Evolutionary conservation across 495 filamentous ascomycete species (phyloP).

Genomic region (Talaromyces nanjingensis): DNA sequence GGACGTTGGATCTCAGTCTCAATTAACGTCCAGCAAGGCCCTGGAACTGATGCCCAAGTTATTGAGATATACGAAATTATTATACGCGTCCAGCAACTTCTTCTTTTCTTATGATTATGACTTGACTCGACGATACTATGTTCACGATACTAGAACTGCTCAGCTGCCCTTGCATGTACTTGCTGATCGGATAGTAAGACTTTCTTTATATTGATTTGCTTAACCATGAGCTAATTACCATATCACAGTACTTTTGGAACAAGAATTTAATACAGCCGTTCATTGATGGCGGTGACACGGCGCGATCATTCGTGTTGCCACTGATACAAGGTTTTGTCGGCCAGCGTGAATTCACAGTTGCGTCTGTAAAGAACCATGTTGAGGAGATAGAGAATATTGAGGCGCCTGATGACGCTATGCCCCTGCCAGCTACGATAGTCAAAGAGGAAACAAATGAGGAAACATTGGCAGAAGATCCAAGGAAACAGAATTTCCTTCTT

Average conservation of each 20-base stretch:
- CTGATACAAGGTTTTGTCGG: constrained; percentile 94
- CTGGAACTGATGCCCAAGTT: constrained; percentile 71
- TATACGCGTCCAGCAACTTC: constrained; percentile 78
- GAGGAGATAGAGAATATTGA: constrained; percentile 17
- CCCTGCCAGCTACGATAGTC: not conserved
- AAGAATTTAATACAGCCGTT: constrained; percentile 65
- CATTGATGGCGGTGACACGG: constrained; percentile 56
- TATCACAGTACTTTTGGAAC: constrained; percentile 84
- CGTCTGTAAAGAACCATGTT: constrained; percentile 19
- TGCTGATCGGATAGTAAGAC: constrained; percentile 64
- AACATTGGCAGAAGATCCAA: constrained; percentile 6
- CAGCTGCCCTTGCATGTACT: constrained; percentile 57
- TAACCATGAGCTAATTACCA: constrained; percentile 13
- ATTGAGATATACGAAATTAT: constrained; percentile 69
- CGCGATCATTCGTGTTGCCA: constrained; percentile 61
- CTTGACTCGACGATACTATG: constrained; percentile 60
- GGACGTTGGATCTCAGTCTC: constrained; percentile 28
- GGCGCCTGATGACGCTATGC: not conserved
- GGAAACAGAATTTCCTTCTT: constrained; percentile 54
- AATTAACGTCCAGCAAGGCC: constrained; percentile 16
- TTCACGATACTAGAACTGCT: constrained; percentile 29
- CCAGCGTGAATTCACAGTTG: constrained; percentile 69
- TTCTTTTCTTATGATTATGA: constrained; percentile 92
- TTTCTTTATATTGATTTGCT: not conserved
- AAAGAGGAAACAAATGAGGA: constrained; percentile 6